A percentile compares a stretch with the other conserved stretches of the same genome.
Evolutionary conservation across 345 rosid genomes (phyloP).

Genomic region (Zanthoxylum bungeanum): DNA sequence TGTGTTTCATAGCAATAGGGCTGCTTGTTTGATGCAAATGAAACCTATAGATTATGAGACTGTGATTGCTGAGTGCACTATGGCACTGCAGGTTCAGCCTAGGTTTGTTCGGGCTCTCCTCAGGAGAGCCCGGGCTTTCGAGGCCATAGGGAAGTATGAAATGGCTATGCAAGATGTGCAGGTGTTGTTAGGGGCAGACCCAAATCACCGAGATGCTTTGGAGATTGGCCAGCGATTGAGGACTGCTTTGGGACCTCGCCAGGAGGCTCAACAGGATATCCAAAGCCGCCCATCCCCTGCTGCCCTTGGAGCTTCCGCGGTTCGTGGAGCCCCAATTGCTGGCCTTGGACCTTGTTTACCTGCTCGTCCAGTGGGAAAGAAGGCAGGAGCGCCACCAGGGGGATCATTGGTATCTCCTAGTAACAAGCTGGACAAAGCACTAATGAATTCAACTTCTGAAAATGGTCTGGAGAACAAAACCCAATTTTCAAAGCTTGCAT

Average conservation of each 20-base stretch:
- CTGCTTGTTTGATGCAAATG: slow-evolving; percentile 99
- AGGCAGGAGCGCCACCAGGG: slow-evolving; percentile 38
- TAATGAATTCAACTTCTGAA: slow-evolving; percentile 31
- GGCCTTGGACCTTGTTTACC: slow-evolving; percentile 96
- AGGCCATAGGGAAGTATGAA: slow-evolving; percentile 74
- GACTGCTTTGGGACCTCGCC: slow-evolving; percentile 63
- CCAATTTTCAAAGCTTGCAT: slow-evolving; percentile 50
- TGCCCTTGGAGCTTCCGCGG: slow-evolving; percentile 97
- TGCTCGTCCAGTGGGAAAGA: slow-evolving; percentile 68
- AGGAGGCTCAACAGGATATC: slow-evolving; percentile 79
- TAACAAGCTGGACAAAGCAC: slow-evolving; percentile 53
- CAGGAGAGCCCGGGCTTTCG: slow-evolving; percentile 90
- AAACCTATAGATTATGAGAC: slow-evolving; percentile 84
- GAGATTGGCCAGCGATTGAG: slow-evolving; percentile 67
- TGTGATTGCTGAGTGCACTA: slow-evolving; percentile 75
- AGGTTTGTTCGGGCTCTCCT: slow-evolving; percentile 69
- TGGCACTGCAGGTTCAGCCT: slow-evolving; percentile 91
- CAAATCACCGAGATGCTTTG: slow-evolving; percentile 70
- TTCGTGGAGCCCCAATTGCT: slow-evolving; percentile 82
- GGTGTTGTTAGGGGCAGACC: slow-evolving; percentile 62
- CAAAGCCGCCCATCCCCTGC: slow-evolving; percentile 97
- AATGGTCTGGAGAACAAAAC: slow-evolving; percentile 52
- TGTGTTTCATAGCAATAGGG: slow-evolving; percentile 86
- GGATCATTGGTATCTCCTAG: slow-evolving; percentile 32
- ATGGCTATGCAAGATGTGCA: slow-evolving; percentile 85